phyloP scores from a whole-genome alignment of 495 filamentous ascomycete genomes.

The Daldinia childiae region DNA sequence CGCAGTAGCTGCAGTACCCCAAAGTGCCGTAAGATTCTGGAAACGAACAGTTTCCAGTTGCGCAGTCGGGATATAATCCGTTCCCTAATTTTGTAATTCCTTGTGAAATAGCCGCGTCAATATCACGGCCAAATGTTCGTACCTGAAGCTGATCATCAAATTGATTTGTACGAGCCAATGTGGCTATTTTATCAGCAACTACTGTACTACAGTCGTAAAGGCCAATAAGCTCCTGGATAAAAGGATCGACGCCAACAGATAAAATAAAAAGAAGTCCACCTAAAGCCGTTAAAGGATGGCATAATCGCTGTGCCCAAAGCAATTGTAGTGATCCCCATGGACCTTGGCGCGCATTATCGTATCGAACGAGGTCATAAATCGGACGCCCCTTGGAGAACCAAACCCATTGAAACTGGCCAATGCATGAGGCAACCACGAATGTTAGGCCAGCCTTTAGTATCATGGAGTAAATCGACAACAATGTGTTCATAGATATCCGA shows the following conservation, averaged over 20 bases:
- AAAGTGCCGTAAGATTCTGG: background rate
- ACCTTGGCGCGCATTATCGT: background rate
- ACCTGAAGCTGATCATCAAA: background rate
- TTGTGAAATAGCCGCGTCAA: background rate
- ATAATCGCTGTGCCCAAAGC: background rate
- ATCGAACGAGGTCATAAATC: background rate
- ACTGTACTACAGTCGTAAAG: background rate
- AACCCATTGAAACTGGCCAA: background rate
- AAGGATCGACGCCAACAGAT: background rate
- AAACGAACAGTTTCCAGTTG: background rate
- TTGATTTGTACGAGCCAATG: background rate
- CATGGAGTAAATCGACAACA: background rate
- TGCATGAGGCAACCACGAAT: background rate
- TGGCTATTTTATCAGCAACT: background rate
- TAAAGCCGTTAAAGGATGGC: background rate
- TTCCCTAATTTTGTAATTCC: background rate
- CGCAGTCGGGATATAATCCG: background rate
- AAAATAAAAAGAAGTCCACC: background rate
- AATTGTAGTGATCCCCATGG: background rate
- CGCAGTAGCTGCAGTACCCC: background rate
- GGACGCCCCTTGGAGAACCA: background rate
- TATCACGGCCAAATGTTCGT: background rate
- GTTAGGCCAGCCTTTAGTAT: background rate
- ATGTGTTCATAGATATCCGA: background rate
- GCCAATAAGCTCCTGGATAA: background rate